Base-by-base conservation (phyloP, 2,329 filamentous ascomycete genomes). In the Fusarium praegraminearum region DNA sequence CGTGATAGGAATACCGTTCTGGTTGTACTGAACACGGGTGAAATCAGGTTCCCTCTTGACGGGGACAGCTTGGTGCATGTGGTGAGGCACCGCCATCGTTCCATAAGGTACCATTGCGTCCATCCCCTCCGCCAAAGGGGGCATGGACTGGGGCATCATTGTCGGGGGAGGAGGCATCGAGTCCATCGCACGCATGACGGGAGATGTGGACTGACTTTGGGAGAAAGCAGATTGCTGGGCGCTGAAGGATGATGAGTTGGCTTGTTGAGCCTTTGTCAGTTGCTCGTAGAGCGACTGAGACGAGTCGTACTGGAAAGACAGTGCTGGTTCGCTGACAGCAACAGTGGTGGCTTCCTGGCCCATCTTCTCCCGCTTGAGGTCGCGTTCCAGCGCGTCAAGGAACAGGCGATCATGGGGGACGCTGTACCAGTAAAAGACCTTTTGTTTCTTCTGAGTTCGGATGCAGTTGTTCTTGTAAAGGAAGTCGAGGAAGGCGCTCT, bases 391-490 rank as follows among this genome's bases (percentile, higher is more conserved):
- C 40, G 96, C 96, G 83, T 99, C 96, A 73, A 99, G 90, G 83
- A 99, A 99, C 53, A 99, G 89, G 57, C 96, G 90, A 82, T 99
- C 96, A 80, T 99, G 96, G 2, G 96, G 96, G 49, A 99, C 96
- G 84, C 94, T 98, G 83, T 98, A 99, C 96, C 96, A 99, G 84
- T 98, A 99, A 78, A 99, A 99, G 72, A 99, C 96, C 86, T 99
- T 99, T 79, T 99, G 96, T 87, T 99, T 99, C 90, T 99, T 99
- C 82, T 99, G 96, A 38, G 96, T 99, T 75, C 96, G 91, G 75
- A 99, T 99, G 87, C 96, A 99, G 86, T 99, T 99, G 88, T 99
- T 99, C 88, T 99, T 99, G 89, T 99, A 99, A 45, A 99, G 87
- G 80, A 98, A 99, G 82, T 99, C 96, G 67, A 99, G 88, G 83